These are phyloP conservation scores for Claviceps quebecensis DNA, from an alignment of 2,329 filamentous ascomycete species.

Conservation along the genomic window DNA sequence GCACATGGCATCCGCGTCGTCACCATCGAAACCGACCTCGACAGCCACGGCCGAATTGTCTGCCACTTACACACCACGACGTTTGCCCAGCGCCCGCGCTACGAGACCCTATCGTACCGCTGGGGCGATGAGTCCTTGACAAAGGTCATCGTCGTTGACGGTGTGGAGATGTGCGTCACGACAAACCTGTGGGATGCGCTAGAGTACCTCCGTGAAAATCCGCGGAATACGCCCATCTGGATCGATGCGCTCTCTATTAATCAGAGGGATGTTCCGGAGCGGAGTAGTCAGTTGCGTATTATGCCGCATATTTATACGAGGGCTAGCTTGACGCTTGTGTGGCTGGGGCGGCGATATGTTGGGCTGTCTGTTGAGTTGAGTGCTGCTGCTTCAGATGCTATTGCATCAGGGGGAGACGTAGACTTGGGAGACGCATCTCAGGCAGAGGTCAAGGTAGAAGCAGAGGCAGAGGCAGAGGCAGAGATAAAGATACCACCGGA, in stretches of 20 bases:
- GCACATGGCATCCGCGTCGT: slow-evolving; percentile 7
- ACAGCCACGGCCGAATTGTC: slow-evolving; percentile 1
- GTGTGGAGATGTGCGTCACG: slow-evolving; percentile 5
- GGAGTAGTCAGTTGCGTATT: slow-evolving; percentile 9
- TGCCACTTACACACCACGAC: slow-evolving; percentile 4
- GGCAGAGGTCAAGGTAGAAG: too few species aligned
- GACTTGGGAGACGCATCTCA: too few species aligned
- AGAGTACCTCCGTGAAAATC: slow-evolving; percentile 4
- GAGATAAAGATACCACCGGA: neutral
- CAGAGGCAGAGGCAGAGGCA: too few species aligned
- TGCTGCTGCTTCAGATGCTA: neutral
- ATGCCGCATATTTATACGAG: slow-evolving; percentile 11
- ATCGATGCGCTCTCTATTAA: slow-evolving; percentile 10
- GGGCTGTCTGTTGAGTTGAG: neutral
- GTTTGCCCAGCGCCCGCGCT: slow-evolving; percentile 6
- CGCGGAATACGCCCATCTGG: slow-evolving; percentile 8
- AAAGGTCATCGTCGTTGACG: slow-evolving; percentile 6
- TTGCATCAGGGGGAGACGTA: too few species aligned
- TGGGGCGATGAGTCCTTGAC: slow-evolving; percentile 8
- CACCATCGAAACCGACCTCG: slow-evolving; percentile 2
- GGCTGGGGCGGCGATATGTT: slow-evolving; percentile 7
- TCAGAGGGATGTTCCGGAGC: slow-evolving; percentile 9
- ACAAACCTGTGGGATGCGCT: slow-evolving; percentile 8
- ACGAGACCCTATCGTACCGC: slow-evolving; percentile 10
- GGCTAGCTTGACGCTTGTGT: slow-evolving; percentile 9